Percentiles rank a stretch among this genome's conserved stretches.
phyloP scores from a whole-genome alignment of 148 eudicot species.

The Suaeda aralocaspica region DNA sequence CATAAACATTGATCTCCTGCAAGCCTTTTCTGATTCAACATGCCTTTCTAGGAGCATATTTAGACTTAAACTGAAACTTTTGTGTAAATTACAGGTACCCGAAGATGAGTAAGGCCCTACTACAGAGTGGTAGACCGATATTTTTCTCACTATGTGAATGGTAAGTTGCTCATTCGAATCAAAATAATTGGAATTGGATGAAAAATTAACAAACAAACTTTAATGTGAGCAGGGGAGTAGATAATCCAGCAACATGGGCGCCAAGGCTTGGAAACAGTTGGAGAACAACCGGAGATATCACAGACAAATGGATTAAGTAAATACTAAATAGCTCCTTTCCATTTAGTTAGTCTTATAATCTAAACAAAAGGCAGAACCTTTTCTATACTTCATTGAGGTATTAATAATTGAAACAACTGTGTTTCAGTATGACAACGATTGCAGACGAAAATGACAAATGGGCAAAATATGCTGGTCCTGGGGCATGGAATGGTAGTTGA shows the following conservation, averaged over 20 bases:
- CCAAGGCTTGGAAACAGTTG: constrained; percentile 58
- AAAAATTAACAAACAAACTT: no score
- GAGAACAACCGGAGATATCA: constrained; percentile 79
- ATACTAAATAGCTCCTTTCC: no score
- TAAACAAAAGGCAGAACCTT: no score
- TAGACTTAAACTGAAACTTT: not conserved
- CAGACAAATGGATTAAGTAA: constrained; percentile 62
- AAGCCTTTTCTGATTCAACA: not conserved
- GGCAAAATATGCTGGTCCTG: constrained; percentile 59
- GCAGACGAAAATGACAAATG: constrained; percentile 60
- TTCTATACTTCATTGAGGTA: no score
- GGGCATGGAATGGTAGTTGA: constrained; percentile 85
- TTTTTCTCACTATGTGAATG: constrained; percentile 92
- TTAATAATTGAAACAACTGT: not conserved
- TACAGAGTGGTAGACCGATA: constrained; percentile 73
- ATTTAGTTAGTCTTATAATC: no score
- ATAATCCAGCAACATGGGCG: not conserved
- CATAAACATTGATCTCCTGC: not conserved
- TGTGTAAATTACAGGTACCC: constrained; percentile 53
- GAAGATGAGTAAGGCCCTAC: constrained; percentile 73
- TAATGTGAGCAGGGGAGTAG: not conserved
- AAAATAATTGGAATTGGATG: no score
- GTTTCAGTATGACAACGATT: constrained; percentile 62
- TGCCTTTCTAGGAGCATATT: not conserved
- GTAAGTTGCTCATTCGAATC: constrained; percentile 22